Conservation (phyloP, 192 early-diverging fungal species). For the Anaeromyces robustus region DNA sequence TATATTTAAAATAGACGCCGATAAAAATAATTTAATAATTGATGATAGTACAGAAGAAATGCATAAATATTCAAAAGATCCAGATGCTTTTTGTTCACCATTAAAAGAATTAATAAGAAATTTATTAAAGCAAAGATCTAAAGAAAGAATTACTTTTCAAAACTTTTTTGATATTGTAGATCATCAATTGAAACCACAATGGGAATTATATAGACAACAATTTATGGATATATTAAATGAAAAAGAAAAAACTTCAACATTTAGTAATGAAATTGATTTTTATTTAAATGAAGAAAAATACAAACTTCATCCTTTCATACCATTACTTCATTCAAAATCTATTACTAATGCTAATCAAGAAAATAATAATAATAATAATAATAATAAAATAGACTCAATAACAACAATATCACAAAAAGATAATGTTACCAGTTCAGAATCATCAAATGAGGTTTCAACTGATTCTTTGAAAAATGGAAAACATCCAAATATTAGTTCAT, state of each 20-base stretch:
- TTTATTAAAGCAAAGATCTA: constrained; percentile 70
- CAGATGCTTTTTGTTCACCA: background rate
- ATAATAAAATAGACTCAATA: too few species aligned
- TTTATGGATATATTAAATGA: background rate
- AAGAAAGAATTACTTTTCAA: constrained; percentile 81
- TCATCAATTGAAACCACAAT: background rate
- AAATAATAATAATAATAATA: too few species aligned
- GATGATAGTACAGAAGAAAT: background rate
- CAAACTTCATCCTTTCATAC: background rate
- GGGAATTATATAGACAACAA: background rate
- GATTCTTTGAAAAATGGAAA: background rate
- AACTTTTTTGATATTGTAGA: constrained; percentile 59
- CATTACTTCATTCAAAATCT: too few species aligned
- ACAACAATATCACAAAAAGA: too few species aligned
- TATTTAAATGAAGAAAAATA: background rate
- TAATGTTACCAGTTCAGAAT: too few species aligned
- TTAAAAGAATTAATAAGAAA: constrained; percentile 68
- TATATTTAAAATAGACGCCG: too few species aligned
- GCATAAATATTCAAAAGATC: background rate
- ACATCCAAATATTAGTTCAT: background rate
- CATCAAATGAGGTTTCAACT: background rate
- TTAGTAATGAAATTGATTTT: background rate
- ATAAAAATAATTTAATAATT: background rate
- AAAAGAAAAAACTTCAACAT: background rate
- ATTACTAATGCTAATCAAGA: too few species aligned